phyloP scores from a whole-genome alignment of 1,284 basidiomycete species.

The Trichosporon ovoides region DNA sequence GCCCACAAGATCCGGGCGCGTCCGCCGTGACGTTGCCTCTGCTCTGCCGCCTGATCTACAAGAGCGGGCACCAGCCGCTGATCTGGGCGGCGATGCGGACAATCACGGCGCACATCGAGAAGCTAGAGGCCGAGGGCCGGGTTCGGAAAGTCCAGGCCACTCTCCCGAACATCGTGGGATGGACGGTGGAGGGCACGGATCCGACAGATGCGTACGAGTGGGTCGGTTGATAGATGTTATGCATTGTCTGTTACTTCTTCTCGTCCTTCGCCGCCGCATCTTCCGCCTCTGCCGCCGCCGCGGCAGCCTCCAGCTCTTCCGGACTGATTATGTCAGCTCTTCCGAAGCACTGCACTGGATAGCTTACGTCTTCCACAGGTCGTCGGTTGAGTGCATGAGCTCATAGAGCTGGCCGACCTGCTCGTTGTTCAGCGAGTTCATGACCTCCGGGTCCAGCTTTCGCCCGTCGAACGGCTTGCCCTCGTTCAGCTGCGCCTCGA shows the following conservation, averaged over 20 bases:
- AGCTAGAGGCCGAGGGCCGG: constrained; percentile 57
- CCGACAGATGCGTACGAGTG: constrained; percentile 35
- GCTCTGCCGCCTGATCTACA: constrained; percentile 35
- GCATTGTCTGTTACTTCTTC: constrained; percentile 1
- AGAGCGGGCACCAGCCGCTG: constrained; percentile 32
- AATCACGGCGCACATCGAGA: constrained; percentile 31
- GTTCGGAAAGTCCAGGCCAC: constrained; percentile 47
- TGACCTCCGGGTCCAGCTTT: constrained; percentile 65
- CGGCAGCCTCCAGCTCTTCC: constrained; percentile 17
- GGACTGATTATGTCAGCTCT: constrained; percentile 11
- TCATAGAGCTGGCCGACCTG: constrained; percentile 88
- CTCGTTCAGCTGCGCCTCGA: constrained; percentile 42
- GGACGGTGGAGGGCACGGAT: constrained; percentile 21
- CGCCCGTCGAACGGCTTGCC: constrained; percentile 57
- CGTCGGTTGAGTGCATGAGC: constrained; percentile 81
- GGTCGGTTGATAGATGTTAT: constrained; percentile 7
- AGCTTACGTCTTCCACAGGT: constrained; percentile 64
- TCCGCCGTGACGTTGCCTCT: constrained; percentile 22
- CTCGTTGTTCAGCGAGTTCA: constrained; percentile 83
- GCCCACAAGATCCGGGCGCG: neutral
- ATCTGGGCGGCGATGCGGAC: constrained; percentile 32
- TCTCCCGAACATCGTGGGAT: constrained; percentile 25
- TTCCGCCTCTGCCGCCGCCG: constrained; percentile 15
- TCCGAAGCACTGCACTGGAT: neutral
- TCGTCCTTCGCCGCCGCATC: constrained; percentile 7